These are phyloP conservation scores for Cercospora brassicicola DNA, from an alignment of 2,329 filamentous ascomycete species.

Conservation along the genomic window DNA sequence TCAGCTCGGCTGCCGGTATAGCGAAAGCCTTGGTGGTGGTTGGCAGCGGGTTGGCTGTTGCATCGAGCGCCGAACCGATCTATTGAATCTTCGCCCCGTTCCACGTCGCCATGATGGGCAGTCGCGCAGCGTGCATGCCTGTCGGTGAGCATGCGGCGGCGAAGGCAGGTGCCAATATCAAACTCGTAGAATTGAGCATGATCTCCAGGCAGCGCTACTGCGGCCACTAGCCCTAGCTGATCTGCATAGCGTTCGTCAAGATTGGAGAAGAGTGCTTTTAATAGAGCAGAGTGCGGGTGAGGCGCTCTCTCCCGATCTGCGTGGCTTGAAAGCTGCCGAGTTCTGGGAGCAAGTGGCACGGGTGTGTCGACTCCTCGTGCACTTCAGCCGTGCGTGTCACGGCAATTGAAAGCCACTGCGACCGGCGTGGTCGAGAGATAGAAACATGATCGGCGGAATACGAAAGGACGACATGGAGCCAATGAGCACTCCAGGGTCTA, in stretches of 20 bases:
- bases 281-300: not conserved
- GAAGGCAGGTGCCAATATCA: not conserved
- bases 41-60: not conserved
- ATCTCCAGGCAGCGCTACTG: not conserved
- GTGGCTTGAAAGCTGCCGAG: not conserved
- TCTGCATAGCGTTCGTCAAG: slow-evolving; percentile 5
- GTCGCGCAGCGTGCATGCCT: not conserved
- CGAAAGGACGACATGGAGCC: not conserved
- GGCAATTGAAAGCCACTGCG: not conserved
- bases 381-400: not conserved
- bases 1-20: not conserved
- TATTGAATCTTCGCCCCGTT: not conserved
- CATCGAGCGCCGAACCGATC: not conserved
- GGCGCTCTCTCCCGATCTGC: slow-evolving; percentile 7
- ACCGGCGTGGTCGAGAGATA: not conserved
- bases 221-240: slow-evolving; percentile 5
- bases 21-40: not conserved
- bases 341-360: not conserved
- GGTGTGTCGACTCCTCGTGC: not conserved
- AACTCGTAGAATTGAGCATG: not conserved
- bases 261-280: slow-evolving; percentile 6
- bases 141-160: not conserved
- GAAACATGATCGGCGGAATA: not conserved
- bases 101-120: not conserved
- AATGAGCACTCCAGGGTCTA: not conserved